Conservation (phyloP, 805 yeast genomes). For the Candida michaelii region DNA sequence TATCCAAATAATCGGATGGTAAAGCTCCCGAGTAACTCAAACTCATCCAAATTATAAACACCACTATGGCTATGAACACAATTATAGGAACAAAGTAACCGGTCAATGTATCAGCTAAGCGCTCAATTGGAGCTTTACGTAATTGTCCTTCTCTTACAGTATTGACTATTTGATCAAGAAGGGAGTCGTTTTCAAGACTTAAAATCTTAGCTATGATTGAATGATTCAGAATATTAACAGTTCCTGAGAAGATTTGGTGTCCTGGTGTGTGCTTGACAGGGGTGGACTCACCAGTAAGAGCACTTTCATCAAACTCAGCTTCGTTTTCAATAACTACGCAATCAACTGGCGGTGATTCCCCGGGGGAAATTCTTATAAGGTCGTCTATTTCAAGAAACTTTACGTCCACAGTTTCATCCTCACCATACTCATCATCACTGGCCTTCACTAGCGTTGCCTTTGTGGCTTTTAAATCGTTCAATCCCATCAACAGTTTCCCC, state of each 20-base stretch:
- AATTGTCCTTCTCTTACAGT: slow-evolving; percentile 74
- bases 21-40: slow-evolving; percentile 55
- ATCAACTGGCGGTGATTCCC: slow-evolving; percentile 63
- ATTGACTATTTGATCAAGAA: slow-evolving; percentile 66
- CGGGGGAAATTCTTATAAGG: slow-evolving; percentile 46
- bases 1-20: slow-evolving; percentile 57
- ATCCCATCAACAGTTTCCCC: slow-evolving; percentile 58
- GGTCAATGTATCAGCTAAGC: slow-evolving; percentile 65
- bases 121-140: slow-evolving; percentile 71
- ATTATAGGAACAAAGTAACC: slow-evolving; percentile 74
- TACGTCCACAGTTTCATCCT: slow-evolving; percentile 30
- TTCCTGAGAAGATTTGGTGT: slow-evolving; percentile 71
- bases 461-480: slow-evolving; percentile 52
- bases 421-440: slow-evolving; percentile 13
- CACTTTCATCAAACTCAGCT: slow-evolving; percentile 59
- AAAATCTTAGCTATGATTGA: slow-evolving; percentile 55
- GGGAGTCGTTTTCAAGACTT: slow-evolving; percentile 61
- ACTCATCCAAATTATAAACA: slow-evolving; percentile 70
- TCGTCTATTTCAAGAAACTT: slow-evolving; percentile 54
- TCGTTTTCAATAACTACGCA: slow-evolving; percentile 49
- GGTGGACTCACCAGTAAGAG: slow-evolving; percentile 59
- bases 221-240: slow-evolving; percentile 60
- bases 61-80: slow-evolving; percentile 54
- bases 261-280: slow-evolving; percentile 60
- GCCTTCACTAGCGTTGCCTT: slow-evolving; percentile 43